A percentile compares a stretch with the other conserved stretches of the same genome.
phyloP scores from a whole-genome alignment of 306 rosid species.

The Prunus dulcis region DNA sequence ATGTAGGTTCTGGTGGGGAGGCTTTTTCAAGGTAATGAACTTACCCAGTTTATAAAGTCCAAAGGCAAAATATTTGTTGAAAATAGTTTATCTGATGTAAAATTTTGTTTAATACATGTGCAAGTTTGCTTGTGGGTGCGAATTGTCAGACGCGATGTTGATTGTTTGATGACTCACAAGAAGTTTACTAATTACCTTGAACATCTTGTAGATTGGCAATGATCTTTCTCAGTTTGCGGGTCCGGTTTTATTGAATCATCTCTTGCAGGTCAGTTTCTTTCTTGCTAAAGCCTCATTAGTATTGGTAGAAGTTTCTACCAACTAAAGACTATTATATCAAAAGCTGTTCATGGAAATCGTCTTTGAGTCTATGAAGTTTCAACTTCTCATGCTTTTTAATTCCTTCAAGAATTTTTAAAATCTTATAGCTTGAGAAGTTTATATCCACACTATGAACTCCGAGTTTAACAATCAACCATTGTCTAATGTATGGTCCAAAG shows the following conservation, averaged over 20 bases:
- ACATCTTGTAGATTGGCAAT: conserved; percentile 55
- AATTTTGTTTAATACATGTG: background rate
- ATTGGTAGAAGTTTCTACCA: background rate
- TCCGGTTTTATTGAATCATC: conserved; percentile 64
- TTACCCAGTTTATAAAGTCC: background rate
- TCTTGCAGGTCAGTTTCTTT: conserved; percentile 55
- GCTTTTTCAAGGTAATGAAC: conserved; percentile 59
- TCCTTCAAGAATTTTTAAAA: background rate
- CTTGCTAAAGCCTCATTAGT: conserved; percentile 7
- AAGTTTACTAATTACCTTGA: conserved; percentile 16
- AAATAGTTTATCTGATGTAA: background rate
- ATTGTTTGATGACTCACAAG: conserved; percentile 6
- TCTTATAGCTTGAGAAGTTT: too few relatives aligned
- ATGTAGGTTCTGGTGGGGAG: conserved; percentile 89
- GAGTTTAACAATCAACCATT: too few relatives aligned
- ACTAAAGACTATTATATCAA: too few relatives aligned
- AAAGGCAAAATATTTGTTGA: background rate
- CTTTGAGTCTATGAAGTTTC: background rate
- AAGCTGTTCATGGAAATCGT: background rate
- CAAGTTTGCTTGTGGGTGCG: background rate
- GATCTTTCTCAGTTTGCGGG: conserved; percentile 83
- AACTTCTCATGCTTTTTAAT: background rate
- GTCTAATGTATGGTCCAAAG: too few relatives aligned
- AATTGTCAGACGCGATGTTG: background rate
- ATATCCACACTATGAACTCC: too few relatives aligned